Base-by-base conservation (phyloP, 2,329 filamentous ascomycete species). In the Aspergillus fumigatiaffinis region DNA sequence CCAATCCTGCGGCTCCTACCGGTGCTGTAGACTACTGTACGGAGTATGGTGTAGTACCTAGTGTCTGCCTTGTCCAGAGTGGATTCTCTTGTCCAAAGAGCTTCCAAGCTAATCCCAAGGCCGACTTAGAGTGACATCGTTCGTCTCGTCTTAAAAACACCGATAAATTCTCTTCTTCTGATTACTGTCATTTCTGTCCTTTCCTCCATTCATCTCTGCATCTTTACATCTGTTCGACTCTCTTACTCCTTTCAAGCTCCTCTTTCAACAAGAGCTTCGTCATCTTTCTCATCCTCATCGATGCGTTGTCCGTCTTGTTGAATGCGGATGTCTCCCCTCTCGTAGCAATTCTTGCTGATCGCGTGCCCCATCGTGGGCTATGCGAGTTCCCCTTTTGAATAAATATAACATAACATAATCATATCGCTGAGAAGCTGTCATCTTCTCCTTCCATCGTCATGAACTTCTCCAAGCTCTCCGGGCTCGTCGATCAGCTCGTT, bases 361-460 rank as follows among this genome's bases (percentile, higher is more conserved):
- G 44, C 21, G 44, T 47, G 44, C 44, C 44, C 21, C 44, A 3
- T 47, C 44, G 21, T 23, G 44, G 51, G 54, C 54, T 25, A 56
- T 56, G 54, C 32, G 54, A 50, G 38, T 32, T 26, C 21, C 35
- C 41, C 38, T 20, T 26, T 7, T 1, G 1, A 7, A 17, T 23
- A 14, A 14, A 47, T n/a, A 20, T 1, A 6, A 26, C 25, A 26
- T 1, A 6, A 7, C 25, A 26, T 26, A 26, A 26, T 26, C 25
- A 26, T 26, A 26, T 26, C 48, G 25, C 26, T 41, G 23, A 26
- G 44, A 29, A 48, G 42, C 25, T 12, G 35, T 20, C 50, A 35
- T 26, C 41, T 49, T 46, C 50, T 29, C 26, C 57, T 60, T 61
- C 57, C 38, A 42, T 60, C 54, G 32, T 51, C 51, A 57, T 47